Evolutionary conservation across 1,284 basidiomycete species (phyloP).

Genomic region (Fistulinella cinereoalba): DNA sequence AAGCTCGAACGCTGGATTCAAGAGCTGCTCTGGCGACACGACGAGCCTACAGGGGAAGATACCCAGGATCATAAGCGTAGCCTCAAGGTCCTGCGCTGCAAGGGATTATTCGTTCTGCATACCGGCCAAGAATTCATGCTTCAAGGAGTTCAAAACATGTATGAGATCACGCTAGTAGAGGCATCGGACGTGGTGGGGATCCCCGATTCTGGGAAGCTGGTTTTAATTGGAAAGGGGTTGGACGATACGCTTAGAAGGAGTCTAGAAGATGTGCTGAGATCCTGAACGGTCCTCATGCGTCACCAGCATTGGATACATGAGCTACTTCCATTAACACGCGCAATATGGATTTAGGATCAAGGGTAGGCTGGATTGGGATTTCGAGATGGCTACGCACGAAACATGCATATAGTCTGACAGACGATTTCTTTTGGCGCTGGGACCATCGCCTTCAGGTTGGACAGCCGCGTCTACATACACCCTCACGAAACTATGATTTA

Average conservation of each 20-base stretch:
- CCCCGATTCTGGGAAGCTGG: constrained; percentile 70
- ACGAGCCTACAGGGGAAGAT: constrained; percentile 20
- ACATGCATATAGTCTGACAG: too few species aligned
- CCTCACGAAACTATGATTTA: too few species aligned
- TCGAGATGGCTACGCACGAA: too few species aligned
- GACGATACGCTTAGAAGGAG: constrained; percentile 50
- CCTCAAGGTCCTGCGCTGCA: constrained; percentile 76
- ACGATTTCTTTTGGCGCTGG: too few species aligned
- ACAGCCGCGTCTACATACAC: too few species aligned
- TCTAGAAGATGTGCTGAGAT: constrained; percentile 35
- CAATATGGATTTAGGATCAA: too few species aligned
- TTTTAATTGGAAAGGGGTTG: constrained; percentile 84
- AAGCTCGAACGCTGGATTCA: constrained; percentile 77
- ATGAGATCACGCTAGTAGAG: constrained; percentile 64
- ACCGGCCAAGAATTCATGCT: constrained; percentile 64
- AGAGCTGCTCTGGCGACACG: constrained; percentile 72
- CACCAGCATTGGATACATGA: too few species aligned
- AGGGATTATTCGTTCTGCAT: constrained; percentile 65
- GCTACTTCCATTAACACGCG: too few species aligned
- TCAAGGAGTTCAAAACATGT: constrained; percentile 85
- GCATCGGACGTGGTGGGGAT: constrained; percentile 42
- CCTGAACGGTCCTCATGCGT: too few species aligned
- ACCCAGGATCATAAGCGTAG: neutral
- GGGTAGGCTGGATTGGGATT: too few species aligned
- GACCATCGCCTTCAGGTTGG: too few species aligned